Percentiles rank a stretch among this genome's conserved stretches.
These are phyloP conservation scores for Primulina tabacum DNA, from an alignment of 257 asterid species.

Conservation along the genomic window DNA sequence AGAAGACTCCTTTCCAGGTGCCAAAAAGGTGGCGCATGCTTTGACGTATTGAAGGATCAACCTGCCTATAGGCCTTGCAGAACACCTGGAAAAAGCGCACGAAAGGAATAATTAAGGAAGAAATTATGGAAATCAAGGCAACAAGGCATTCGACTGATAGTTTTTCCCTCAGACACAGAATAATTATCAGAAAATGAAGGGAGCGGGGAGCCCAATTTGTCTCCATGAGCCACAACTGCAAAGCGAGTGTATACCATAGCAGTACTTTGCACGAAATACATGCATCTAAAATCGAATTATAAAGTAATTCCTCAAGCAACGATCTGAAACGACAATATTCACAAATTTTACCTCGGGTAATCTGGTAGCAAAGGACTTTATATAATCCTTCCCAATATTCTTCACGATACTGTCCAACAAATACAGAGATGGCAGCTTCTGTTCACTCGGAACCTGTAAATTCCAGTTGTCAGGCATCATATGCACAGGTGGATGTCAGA, in stretches of 20 bases:
- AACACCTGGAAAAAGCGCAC: constrained; percentile 57
- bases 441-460: constrained; percentile 85
- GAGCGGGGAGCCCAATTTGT: neutral
- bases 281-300: neutral
- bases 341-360: constrained; percentile 69
- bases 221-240: constrained; percentile 18
- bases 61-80: constrained; percentile 81
- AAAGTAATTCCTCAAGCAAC: constrained; percentile 6
- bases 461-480: constrained; percentile 34
- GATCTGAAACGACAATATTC: constrained; percentile 15
- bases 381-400: constrained; percentile 94
- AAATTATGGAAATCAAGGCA: neutral
- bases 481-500: constrained; percentile 12
- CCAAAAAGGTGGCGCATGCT: constrained; percentile 96
- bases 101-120: constrained; percentile 11
- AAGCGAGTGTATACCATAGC: neutral
- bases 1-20: constrained; percentile 92
- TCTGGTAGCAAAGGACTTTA: constrained; percentile 63
- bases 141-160: neutral
- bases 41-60: constrained; percentile 65
- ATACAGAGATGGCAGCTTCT: constrained; percentile 91
- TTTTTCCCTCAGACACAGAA: constrained; percentile 2
- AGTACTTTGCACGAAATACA: constrained; percentile 2
- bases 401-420: constrained; percentile 95
- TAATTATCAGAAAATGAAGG: neutral